Evolutionary conservation across 2,329 filamentous ascomycete genomes (phyloP), one percentile per base, ranked within the genome.

Genomic region (Ophiostoma novo-ulmi): DNA sequence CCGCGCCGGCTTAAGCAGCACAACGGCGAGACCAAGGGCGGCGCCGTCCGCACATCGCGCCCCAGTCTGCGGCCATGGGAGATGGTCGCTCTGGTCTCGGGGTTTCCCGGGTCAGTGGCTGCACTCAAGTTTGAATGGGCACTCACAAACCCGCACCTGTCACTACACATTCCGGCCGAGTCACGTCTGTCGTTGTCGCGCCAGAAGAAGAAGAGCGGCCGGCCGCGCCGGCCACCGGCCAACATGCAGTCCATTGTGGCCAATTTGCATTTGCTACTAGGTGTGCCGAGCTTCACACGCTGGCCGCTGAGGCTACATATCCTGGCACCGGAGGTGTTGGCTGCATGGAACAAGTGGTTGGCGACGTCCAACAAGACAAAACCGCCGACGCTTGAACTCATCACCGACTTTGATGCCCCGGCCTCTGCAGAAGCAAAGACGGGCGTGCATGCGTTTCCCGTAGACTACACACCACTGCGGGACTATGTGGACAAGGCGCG

Each of bases 101-200:
- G 94, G 0, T 99, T 99, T 74, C 93, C 92, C 0, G 94, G 91
- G 74, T 90, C 90, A 76, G 88, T 94, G 48, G 93, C 92, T 0
- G 95, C 95, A 0, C 81, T 99, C 73, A 94, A 98, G 77, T 98
- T 99, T 77, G 94, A 98, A 91, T 95, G 84, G 94, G 94, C 94
- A 55, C 90, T 96, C 84, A 92, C 92, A 74, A 93, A 98, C 77
- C 88, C 93, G 1, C 91, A 95, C 77, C 79, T 90, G 44, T 94
- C 94, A 5, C 82, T 90, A 44, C 93, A 97, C 77, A 93, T 97
- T 71, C 85, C 90, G 14, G 80, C 84, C 14, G 83, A 85, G 41
- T 84, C 87, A 58, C 84, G 89, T n/a, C 82, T 91, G 48, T 82
- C 85, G 1, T 77, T 84, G 67, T 79, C 85, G 75, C 86, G 81